phyloP scores from a whole-genome alignment of 2,329 filamentous ascomycete species.

The Hypoxylon sp. region DNA sequence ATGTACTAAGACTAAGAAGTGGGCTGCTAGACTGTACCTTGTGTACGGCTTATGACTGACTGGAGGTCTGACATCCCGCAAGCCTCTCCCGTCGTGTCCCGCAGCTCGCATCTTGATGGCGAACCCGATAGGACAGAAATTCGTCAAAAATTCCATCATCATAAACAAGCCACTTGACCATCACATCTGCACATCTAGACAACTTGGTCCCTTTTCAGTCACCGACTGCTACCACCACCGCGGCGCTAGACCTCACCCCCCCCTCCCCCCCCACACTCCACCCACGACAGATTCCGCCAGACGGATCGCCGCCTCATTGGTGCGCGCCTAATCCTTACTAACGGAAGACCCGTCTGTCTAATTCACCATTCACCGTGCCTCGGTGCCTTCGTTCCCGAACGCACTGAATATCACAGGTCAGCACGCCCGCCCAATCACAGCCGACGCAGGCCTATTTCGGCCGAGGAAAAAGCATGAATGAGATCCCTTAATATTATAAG shows the following conservation, averaged over 20 bases:
- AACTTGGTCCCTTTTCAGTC: constrained; percentile 21
- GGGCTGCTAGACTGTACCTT: too few relatives aligned
- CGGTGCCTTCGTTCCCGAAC: constrained; percentile 42
- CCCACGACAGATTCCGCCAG: constrained; percentile 24
- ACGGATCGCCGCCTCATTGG: constrained; percentile 30
- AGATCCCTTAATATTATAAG: constrained; percentile 31
- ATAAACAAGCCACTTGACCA: constrained; percentile 11
- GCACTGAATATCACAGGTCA: constrained; percentile 24
- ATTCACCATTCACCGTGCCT: constrained; percentile 24
- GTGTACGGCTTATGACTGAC: too few relatives aligned
- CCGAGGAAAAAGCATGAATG: constrained; percentile 14
- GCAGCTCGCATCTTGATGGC: neutral
- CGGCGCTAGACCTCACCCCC: too few relatives aligned
- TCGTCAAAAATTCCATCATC: neutral
- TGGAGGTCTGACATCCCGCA: too few relatives aligned
- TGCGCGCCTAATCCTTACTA: constrained; percentile 16
- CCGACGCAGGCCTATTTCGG: constrained; percentile 13
- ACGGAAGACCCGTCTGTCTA: constrained; percentile 6
- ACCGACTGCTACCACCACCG: constrained; percentile 28
- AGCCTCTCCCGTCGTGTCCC: constrained; percentile 5
- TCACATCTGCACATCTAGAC: constrained; percentile 16
- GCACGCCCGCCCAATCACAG: constrained; percentile 28
- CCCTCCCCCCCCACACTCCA: constrained; percentile 28
- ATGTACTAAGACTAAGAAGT: too few relatives aligned
- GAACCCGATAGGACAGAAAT: neutral